Evolutionary conservation across 177 flowering plant species (phyloP), one percentile per base, ranked within the genome.

Genomic region (Tripterygium wilfordii): DNA sequence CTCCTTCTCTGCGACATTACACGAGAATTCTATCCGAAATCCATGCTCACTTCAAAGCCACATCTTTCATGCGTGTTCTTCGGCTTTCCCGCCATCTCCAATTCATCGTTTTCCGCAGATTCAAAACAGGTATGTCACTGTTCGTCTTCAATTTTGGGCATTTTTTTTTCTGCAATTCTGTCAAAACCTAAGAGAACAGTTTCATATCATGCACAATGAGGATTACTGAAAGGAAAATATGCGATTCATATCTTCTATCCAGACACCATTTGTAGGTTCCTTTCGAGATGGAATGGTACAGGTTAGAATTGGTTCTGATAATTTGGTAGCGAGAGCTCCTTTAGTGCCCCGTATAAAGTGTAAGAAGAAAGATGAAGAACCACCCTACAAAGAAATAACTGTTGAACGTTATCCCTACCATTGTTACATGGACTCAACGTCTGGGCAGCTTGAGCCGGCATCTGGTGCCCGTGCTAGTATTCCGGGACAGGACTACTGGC

Each of bases 351-450:
- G 66, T 55, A 61, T 84, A 49, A 88, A 73, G 63, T 85, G 94
- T 65, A 68, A 71, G 63, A 85, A 82, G 56, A 72, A 72, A 49
- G 85, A 88, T 50, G 66, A 53, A 3, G 29, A 20, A 6, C 39
- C 54, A n/a, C 27, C 70, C n/a, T 42, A 51, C 54, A 61, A 75
- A 28, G 53, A 73, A 13, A 48, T 88, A 10, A 57, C 76, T 21
- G 84, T 83, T 45, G 96, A 85, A 67, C 79, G 69, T 1, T 69
- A 75, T 21, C 96, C 96, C 2, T 92, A 92, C 41, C 42, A 69
- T 26, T 63, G 74, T 58, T 92, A 92, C 42, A 45, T 74, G 67
- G 70, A 65, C 47, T 62, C 70, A 14, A 54, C 65, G 26, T 62
- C 70, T 55, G 75, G 76, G 30, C 53, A 71, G 70, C 70, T 85